Evolutionary conservation across 2,329 filamentous ascomycete species (phyloP).

Genomic region (Cladophialophora chaetospira): DNA sequence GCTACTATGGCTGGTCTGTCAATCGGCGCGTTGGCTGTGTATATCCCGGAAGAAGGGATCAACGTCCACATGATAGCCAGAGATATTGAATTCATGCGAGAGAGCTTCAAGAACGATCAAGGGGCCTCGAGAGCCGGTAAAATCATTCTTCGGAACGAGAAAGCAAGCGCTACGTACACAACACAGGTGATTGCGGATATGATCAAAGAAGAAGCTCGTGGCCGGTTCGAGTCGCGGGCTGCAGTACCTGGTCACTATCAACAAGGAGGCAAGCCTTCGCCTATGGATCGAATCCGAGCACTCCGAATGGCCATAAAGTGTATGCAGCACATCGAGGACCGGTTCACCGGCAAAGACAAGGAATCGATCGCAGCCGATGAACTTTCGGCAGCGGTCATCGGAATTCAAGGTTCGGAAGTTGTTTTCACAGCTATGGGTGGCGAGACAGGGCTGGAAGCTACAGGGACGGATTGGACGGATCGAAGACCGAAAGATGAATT

Average conservation of each 20-base stretch:
- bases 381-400: conserved; percentile 78
- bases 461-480: conserved; percentile 91
- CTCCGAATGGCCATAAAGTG: conserved; percentile 91
- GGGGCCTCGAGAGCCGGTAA: conserved; percentile 89
- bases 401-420: conserved; percentile 85
- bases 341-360: conserved; percentile 66
- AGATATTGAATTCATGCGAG: conserved; percentile 85
- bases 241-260: conserved; percentile 93
- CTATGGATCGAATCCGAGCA: conserved; percentile 94
- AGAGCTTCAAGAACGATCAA: conserved; percentile 80
- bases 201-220: conserved; percentile 89
- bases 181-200: conserved; percentile 94
- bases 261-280: conserved; percentile 86
- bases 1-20: conserved; percentile 86
- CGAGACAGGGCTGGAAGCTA: conserved; percentile 68
- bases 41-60: conserved; percentile 96
- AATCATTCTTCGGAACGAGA: conserved; percentile 95
- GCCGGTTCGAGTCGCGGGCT: conserved; percentile 87
- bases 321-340: conserved; percentile 80
- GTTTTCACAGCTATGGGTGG: conserved; percentile 77
- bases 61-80: conserved; percentile 87
- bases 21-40: conserved; percentile 91
- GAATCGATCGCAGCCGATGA: conserved; percentile 72
- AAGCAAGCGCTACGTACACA: conserved; percentile 84
- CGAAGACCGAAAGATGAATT: conserved; percentile 80